Evolutionary conservation across 2,329 filamentous ascomycete species (phyloP).

Genomic region (Amylocarpus encephaloides): DNA sequence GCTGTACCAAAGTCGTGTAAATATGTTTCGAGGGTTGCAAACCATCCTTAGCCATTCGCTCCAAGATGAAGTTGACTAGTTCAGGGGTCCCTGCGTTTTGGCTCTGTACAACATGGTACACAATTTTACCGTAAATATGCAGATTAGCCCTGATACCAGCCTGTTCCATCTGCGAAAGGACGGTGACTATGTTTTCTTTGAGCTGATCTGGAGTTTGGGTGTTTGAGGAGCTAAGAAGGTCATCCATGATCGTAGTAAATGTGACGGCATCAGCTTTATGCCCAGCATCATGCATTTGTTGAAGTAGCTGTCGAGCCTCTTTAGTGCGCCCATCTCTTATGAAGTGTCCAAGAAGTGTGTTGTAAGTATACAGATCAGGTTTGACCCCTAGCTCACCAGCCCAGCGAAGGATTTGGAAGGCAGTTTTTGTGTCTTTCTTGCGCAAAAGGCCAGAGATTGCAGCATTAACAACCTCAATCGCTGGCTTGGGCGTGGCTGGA

Average conservation of each 20-base stretch:
- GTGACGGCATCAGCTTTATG: slow-evolving; percentile 60
- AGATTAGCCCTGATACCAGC: slow-evolving; percentile 53
- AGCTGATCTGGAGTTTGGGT: slow-evolving; percentile 43
- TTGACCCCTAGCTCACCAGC: slow-evolving; percentile 38
- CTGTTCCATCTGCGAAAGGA: slow-evolving; percentile 52
- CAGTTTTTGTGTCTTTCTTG: slow-evolving; percentile 40
- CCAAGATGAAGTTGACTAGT: slow-evolving; percentile 54
- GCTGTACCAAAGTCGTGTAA: slow-evolving; percentile 66
- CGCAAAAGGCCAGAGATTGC: slow-evolving; percentile 57
- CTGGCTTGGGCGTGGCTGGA: slow-evolving; percentile 47
- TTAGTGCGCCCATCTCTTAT: slow-evolving; percentile 43
- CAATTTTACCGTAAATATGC: slow-evolving; percentile 62
- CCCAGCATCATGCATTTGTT: slow-evolving; percentile 50
- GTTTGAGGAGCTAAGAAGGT: slow-evolving; percentile 41
- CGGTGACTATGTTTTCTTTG: slow-evolving; percentile 41
- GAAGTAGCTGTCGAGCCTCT: slow-evolving; percentile 47
- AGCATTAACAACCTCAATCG: slow-evolving; percentile 61
- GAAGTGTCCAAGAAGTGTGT: slow-evolving; percentile 59
- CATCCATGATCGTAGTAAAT: slow-evolving; percentile 66
- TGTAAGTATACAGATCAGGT: slow-evolving; percentile 50
- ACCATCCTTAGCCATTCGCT: slow-evolving; percentile 51
- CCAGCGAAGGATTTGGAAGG: slow-evolving; percentile 47
- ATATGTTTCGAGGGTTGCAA: slow-evolving; percentile 56
- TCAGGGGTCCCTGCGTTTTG: slow-evolving; percentile 27
- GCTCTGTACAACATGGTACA: slow-evolving; percentile 52